Evolutionary conservation across 1,139 yeast species (phyloP), one percentile per base, ranked within the genome.

Genomic region (Hansenula sp.): DNA sequence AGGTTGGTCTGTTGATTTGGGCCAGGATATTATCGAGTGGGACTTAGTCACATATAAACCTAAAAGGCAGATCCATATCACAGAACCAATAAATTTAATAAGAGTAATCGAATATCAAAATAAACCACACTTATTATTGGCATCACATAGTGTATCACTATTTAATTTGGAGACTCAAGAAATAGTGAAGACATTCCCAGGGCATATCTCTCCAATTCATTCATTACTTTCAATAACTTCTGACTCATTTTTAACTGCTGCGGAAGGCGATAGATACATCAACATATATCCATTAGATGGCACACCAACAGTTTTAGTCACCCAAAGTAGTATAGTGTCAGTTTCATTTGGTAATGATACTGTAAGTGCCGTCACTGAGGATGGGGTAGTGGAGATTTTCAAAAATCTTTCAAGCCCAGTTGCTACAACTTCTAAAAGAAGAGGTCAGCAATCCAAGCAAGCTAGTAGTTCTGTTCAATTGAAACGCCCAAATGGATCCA

Each of bases 221-320:
- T 60, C 79, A 12, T 66, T 79, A 18, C 45, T 70, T 29, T 63
- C 75, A 7, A 60, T 76, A 15, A 62, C 69, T 41, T 59, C 66
- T 7, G 79, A 73, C 41, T 63, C 68, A 36, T 76, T 86, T 52
- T 60, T 86, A 43, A 80, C 93, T 1, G 79, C 84, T 46, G 94
- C 96, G 1, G 68, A 68, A 32, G 81, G 80, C 48, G 97, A 90
- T 61, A 74, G 96, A 54, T 88, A 87, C 60, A 72, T 89, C 54
- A 89, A 87, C 60, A 68, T 86, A 45, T 81, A 84, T 57, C 80
- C 84, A 16, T 51, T 80, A 10, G 54, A 67, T 11, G 68, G 59
- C 54, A 10, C 65, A 59, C 47, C 62, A 61, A 38, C 63, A 60
- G 85, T 88, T 10, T 74, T 85, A 47, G 93, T 85, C 8, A 72